Evolutionary conservation across 768 basidiomycete species (phyloP).

Genomic region (Mycena chlorophos): DNA sequence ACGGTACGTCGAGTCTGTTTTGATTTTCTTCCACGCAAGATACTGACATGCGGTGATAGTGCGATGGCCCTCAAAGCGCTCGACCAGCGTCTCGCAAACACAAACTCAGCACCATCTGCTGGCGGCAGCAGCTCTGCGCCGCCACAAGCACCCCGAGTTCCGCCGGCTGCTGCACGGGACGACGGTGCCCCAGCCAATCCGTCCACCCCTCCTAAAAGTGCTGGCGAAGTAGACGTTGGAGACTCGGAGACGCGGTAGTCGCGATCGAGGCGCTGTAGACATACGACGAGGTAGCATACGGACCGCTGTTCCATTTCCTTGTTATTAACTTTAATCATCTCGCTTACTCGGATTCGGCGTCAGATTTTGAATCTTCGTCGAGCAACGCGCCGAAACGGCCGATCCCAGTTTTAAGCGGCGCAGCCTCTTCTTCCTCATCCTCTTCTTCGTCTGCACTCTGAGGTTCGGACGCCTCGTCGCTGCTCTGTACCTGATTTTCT

Average conservation of each 20-base stretch:
- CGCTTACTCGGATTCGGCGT: conserved; percentile 25
- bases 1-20: conserved; percentile 51
- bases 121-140: conserved; percentile 34
- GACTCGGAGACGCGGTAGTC: conserved; percentile 20
- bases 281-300: neutral
- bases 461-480: neutral
- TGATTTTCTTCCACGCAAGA: conserved; percentile 12
- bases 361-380: conserved; percentile 24
- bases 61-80: conserved; percentile 96
- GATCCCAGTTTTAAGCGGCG: conserved; percentile 13
- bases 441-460: neutral
- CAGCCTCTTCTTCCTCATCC: too few relatives aligned
- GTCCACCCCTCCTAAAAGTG: conserved; percentile 35
- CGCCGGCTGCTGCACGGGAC: conserved; percentile 35
- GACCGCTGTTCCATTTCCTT: neutral
- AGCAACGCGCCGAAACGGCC: neutral
- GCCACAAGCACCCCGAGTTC: conserved; percentile 31
- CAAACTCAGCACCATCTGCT: conserved; percentile 45
- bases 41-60: conserved; percentile 41
- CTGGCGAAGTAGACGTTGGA: conserved; percentile 35
- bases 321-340: conserved; percentile 3
- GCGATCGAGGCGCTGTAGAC: neutral
- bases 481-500: conserved; percentile 18
- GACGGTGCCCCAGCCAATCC: conserved; percentile 33
- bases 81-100: conserved; percentile 85